Conservation (phyloP, 129 eudicot species). For the Erigeron canadensis region DNA sequence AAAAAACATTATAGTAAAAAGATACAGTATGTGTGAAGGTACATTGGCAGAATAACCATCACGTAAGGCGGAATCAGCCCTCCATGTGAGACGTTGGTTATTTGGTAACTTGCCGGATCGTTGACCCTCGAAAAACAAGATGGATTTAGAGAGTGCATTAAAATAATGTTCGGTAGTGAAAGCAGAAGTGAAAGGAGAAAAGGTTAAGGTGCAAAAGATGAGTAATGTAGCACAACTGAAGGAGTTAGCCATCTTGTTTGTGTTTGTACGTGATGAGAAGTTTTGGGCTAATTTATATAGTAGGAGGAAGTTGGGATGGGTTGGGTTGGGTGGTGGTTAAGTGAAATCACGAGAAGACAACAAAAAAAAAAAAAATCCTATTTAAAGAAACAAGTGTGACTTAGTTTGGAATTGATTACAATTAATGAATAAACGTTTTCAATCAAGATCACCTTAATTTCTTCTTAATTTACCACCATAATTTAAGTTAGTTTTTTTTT, state of each 20-base stretch:
- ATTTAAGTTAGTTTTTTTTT: neutral
- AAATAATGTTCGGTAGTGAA: conserved; percentile 65
- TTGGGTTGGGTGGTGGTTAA: conserved; percentile 20
- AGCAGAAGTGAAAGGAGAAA: conserved; percentile 38
- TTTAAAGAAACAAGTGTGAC: conserved; percentile 25
- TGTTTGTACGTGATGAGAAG: neutral
- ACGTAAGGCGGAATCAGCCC: conserved; percentile 74
- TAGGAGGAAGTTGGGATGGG: conserved; percentile 23
- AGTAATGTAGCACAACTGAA: conserved; percentile 13
- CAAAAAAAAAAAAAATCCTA: conserved; percentile 23
- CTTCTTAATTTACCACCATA: conserved; percentile 5
- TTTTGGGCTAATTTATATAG: conserved; percentile 18
- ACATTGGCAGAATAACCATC: conserved; percentile 81
- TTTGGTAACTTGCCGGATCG: conserved; percentile 75
- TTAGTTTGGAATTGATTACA: neutral
- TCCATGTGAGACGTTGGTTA: conserved; percentile 69
- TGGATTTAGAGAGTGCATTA: conserved; percentile 70
- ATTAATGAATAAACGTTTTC: conserved; percentile 2
- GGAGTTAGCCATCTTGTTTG: conserved; percentile 27
- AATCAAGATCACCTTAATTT: neutral
- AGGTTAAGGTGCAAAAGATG: conserved; percentile 17
- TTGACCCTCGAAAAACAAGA: conserved; percentile 85
- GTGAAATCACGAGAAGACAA: conserved; percentile 58
- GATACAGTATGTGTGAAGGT: conserved; percentile 8
- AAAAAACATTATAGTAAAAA: neutral